These are phyloP conservation scores for Sphagnum magellanicum DNA, from an alignment of 228 moss, liverwort and hornwort genomes.

Conservation along the genomic window DNA sequence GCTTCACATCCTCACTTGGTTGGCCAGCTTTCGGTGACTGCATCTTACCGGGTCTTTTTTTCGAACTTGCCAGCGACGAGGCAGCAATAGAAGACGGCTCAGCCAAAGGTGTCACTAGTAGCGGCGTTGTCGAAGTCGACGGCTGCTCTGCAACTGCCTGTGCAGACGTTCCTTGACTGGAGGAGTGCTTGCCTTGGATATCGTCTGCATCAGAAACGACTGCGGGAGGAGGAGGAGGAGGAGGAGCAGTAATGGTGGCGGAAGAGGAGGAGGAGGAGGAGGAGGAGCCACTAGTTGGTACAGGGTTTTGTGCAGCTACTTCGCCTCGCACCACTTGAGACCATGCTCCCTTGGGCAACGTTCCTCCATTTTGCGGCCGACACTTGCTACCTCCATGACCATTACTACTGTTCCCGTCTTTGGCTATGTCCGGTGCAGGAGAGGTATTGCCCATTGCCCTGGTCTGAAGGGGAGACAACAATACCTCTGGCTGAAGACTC, in stretches of 20 bases:
- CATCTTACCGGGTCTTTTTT: constrained; percentile 22
- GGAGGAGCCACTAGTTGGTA: constrained; percentile 13
- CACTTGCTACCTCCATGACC: constrained; percentile 23
- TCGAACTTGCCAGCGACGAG: constrained; percentile 6
- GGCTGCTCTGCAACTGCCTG: constrained; percentile 7
- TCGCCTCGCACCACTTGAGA: constrained; percentile 89
- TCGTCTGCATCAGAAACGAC: constrained; percentile 31
- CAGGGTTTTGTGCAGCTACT: constrained; percentile 21
- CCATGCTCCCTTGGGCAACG: constrained; percentile 64
- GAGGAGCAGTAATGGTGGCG: constrained; percentile 14
- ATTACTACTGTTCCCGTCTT: constrained; percentile 9
- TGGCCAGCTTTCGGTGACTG: constrained; percentile 26
- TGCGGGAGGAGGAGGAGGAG: constrained; percentile 9
- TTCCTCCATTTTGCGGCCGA: constrained; percentile 21
- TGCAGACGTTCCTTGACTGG: constrained; percentile 20
- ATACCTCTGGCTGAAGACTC: no score
- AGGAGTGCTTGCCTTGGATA: constrained; percentile 16
- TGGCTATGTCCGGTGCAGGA: no score
- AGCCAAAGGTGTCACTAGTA: background rate
- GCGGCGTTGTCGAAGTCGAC: background rate
- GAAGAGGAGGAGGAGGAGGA: constrained; percentile 2
- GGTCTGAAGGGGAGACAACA: no score
- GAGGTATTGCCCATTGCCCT: no score
- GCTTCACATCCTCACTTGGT: constrained; percentile 26
- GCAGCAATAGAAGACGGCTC: constrained; percentile 4